Conservation (phyloP, 1,284 basidiomycete genomes). For the Microbotryum violaceum region DNA sequence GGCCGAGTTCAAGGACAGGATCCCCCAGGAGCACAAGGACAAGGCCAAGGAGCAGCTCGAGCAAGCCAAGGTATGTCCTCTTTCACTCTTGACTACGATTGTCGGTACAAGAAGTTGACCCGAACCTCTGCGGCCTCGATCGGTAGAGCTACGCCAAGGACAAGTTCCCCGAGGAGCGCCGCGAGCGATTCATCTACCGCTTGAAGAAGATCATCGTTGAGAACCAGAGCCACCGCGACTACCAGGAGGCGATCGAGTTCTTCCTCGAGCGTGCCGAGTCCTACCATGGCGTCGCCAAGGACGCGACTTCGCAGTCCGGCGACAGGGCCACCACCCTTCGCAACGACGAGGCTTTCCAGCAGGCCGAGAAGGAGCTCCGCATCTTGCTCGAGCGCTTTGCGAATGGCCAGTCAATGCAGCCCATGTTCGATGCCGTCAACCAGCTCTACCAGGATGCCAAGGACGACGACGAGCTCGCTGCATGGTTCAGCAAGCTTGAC, state of each 20-base stretch:
- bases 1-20: constrained; percentile 48
- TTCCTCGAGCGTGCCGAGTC: constrained; percentile 47
- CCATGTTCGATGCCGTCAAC: constrained; percentile 64
- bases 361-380: constrained; percentile 60
- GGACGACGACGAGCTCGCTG: constrained; percentile 63
- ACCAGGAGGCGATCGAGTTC: constrained; percentile 52
- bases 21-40: constrained; percentile 59
- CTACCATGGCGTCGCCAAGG: constrained; percentile 62
- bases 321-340: constrained; percentile 46
- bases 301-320: constrained; percentile 40
- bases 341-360: constrained; percentile 52
- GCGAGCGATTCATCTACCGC: constrained; percentile 72
- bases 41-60: constrained; percentile 48
- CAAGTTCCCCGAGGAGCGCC: constrained; percentile 77
- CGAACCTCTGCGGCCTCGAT: neutral
- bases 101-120: neutral
- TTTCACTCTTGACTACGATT: neutral
- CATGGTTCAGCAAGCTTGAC: constrained; percentile 67
- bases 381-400: constrained; percentile 87
- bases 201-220: constrained; percentile 82
- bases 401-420: constrained; percentile 57
- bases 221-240: constrained; percentile 85
- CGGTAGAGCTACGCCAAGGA: constrained; percentile 57
- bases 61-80: constrained; percentile 39
- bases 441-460: constrained; percentile 66